Conservation (phyloP, 2,329 filamentous ascomycete genomes). For the Chrysoporthe puriensis region DNA sequence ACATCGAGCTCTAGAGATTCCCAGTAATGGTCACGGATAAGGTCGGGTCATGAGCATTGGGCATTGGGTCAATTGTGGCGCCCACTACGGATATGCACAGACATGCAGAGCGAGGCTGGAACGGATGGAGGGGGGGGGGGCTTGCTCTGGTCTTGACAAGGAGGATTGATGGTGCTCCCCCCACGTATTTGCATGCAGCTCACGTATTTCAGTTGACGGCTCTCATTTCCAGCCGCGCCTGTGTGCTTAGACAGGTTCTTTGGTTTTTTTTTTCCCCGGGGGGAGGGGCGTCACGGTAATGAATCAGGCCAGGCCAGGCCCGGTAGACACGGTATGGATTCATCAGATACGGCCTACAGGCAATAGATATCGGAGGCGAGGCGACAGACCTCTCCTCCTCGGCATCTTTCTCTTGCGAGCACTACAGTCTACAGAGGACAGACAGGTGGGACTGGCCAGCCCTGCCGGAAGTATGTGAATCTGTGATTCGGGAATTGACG, state of each 20-base stretch:
- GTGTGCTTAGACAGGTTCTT: neutral
- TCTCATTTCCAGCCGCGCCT: neutral
- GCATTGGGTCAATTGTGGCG: no score
- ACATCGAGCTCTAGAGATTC: constrained; percentile 16
- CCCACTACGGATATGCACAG: no score
- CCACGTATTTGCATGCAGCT: no score
- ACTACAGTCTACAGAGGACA: neutral
- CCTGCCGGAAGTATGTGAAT: neutral
- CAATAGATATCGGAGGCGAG: constrained; percentile 17
- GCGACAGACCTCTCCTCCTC: constrained; percentile 2
- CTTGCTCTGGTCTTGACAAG: neutral
- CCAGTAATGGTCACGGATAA: neutral
- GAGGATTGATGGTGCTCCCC: neutral
- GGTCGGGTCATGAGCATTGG: no score
- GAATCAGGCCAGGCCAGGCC: constrained; percentile 14
- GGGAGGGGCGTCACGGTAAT: constrained; percentile 21
- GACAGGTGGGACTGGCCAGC: neutral
- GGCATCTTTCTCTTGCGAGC: neutral
- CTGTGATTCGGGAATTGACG: neutral
- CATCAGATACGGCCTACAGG: constrained; percentile 6
- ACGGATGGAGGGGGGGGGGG: neutral
- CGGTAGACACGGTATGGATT: constrained; percentile 19
- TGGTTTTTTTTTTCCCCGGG: neutral
- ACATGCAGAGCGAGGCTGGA: no score
- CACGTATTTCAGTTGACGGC: neutral